Percentiles rank a stretch among this genome's conserved stretches.
These are phyloP conservation scores for Chaetomiaceae sp. DNA, from an alignment of 2,329 filamentous ascomycete species.

Conservation along the genomic window DNA sequence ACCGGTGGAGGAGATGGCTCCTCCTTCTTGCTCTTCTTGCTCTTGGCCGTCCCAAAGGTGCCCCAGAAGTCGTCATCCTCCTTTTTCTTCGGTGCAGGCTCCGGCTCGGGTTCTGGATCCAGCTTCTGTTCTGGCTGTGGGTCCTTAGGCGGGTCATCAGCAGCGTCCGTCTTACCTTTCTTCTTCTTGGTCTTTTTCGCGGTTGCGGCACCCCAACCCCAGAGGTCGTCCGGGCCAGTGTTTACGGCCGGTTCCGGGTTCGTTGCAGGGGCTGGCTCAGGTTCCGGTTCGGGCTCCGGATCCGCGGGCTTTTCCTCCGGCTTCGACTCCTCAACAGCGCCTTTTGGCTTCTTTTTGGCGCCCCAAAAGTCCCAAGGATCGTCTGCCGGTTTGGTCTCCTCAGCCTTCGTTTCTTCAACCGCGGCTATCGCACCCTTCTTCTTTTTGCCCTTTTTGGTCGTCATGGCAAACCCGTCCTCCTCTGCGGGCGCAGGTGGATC, in stretches of 20 bases:
- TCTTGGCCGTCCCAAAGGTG: neutral
- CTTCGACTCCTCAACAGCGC: conserved; percentile 17
- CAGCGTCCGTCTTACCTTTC: conserved; percentile 25
- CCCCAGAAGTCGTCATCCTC: conserved; percentile 30
- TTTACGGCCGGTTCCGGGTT: neutral
- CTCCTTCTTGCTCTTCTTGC: neutral
- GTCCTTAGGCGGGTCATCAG: conserved; percentile 16
- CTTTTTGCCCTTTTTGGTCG: conserved; percentile 40
- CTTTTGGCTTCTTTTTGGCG: conserved; percentile 29
- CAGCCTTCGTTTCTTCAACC: conserved; percentile 20
- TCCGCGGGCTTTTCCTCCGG: conserved; percentile 17
- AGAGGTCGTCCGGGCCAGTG: neutral
- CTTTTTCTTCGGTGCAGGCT: conserved; percentile 22
- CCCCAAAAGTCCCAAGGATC: conserved; percentile 29
- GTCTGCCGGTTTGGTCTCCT: conserved; percentile 15
- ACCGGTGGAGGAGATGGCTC: neutral
- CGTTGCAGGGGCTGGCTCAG: conserved; percentile 7
- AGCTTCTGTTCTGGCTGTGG: neutral
- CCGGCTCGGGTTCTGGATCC: conserved; percentile 9
- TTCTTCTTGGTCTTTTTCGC: conserved; percentile 24
- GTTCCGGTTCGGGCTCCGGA: conserved; percentile 20
- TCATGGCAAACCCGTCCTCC: conserved; percentile 30
- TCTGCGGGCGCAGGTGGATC: conserved; percentile 17
- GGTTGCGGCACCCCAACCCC: conserved; percentile 2
- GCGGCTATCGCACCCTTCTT: conserved; percentile 34